These are phyloP conservation scores for Mrakia blollopis DNA, from an alignment of 768 basidiomycete genomes.

Conservation along the genomic window DNA sequence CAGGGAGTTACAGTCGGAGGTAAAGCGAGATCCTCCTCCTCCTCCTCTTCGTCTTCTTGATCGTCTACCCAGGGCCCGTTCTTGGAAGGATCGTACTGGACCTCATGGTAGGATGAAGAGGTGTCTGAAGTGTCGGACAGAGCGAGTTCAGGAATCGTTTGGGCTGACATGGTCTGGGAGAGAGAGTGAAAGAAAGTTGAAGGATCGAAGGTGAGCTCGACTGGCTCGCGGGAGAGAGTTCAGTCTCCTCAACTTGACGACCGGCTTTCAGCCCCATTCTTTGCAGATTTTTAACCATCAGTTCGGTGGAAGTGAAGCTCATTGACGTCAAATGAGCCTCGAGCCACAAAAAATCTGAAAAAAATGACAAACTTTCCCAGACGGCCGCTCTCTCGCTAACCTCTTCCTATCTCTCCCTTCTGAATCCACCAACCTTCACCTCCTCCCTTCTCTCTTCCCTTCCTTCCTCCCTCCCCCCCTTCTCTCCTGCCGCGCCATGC, in stretches of 20 bases:
- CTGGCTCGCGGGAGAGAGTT: background rate
- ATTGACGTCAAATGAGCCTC: too few species aligned
- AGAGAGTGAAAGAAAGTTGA: background rate
- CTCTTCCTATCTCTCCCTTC: background rate
- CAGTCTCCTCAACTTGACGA: background rate
- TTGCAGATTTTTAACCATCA: background rate
- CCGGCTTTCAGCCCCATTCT: background rate
- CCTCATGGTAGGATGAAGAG: background rate
- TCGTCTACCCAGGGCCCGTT: slow-evolving; percentile 13
- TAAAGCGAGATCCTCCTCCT: background rate
- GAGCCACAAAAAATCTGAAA: too few species aligned
- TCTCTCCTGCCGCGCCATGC: background rate
- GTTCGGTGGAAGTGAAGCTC: too few species aligned
- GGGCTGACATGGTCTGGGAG: background rate
- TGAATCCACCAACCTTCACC: background rate
- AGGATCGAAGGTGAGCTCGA: background rate
- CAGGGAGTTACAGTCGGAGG: background rate
- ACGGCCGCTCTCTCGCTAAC: too few species aligned
- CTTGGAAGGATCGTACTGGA: background rate
- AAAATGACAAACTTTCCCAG: too few species aligned
- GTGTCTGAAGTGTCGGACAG: background rate
- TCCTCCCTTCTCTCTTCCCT: background rate
- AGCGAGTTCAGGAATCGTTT: slow-evolving; percentile 13
- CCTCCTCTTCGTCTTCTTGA: slow-evolving; percentile 9
- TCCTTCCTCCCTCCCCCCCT: background rate